Evolutionary conservation across 176 grass and related monocot genomes (phyloP).

Genomic region (Phoenix roebelenii): DNA sequence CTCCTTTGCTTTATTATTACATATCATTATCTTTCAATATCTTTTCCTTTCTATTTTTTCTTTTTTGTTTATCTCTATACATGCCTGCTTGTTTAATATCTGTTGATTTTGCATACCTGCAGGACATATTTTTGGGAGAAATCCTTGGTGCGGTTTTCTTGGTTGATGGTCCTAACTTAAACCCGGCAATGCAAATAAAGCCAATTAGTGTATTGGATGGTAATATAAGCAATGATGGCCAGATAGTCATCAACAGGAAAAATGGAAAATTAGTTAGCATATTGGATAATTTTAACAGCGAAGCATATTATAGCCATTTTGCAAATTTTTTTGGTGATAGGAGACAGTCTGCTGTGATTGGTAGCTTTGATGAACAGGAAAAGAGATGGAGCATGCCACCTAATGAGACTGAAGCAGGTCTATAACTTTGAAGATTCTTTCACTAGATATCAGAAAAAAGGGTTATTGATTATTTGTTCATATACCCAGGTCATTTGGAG

Average conservation of each 20-base stretch:
- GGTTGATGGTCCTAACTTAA: constrained; percentile 41
- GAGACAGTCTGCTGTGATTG: constrained; percentile 43
- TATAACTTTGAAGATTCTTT: no score
- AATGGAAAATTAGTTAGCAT: constrained; percentile 32
- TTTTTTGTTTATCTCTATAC: no score
- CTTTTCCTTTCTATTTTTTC: no score
- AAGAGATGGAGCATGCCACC: constrained; percentile 38
- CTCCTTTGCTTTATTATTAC: no score
- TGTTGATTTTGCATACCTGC: background rate
- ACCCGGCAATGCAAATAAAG: constrained; percentile 26
- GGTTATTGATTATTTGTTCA: no score
- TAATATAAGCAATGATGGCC: constrained; percentile 32
- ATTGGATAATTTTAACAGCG: constrained; percentile 35
- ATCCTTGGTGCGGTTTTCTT: constrained; percentile 69
- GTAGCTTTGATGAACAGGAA: constrained; percentile 63
- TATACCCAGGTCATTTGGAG: no score
- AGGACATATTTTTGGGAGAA: constrained; percentile 83
- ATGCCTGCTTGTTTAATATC: no score
- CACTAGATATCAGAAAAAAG: no score
- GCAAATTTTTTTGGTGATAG: constrained; percentile 30
- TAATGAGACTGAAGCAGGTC: no score
- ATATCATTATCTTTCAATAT: no score
- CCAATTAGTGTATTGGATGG: constrained; percentile 31
- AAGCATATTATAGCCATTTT: constrained; percentile 44
- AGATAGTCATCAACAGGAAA: constrained; percentile 22